phyloP scores from a whole-genome alignment of 1,284 basidiomycete genomes.

The Ceratobasidium papillatum region DNA sequence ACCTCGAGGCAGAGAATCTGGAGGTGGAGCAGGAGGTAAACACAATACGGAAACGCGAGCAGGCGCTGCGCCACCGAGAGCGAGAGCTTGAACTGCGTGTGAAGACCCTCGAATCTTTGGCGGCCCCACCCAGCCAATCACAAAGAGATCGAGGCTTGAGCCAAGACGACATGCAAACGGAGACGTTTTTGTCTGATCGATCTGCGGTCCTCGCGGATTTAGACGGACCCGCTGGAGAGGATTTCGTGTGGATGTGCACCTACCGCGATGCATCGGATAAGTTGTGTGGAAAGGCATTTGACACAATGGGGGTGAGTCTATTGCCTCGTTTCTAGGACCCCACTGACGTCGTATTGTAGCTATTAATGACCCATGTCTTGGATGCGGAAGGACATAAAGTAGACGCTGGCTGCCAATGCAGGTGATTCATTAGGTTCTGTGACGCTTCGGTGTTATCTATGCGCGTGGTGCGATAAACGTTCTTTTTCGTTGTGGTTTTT shows the following conservation, averaged over 20 bases:
- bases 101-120: not conserved
- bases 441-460: not conserved
- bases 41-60: not conserved
- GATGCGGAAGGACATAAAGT: constrained; percentile 13
- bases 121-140: not conserved
- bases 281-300: constrained; percentile 26
- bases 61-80: not conserved
- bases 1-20: constrained; percentile 11
- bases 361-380: constrained; percentile 24
- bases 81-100: not conserved
- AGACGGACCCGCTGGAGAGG: constrained; percentile 19
- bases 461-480: not conserved
- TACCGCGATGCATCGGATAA: constrained; percentile 26
- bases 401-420: constrained; percentile 18
- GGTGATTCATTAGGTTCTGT: not conserved
- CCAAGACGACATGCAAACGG: constrained; percentile 36
- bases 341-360: constrained; percentile 17
- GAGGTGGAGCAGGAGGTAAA: constrained; percentile 2
- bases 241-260: constrained; percentile 34
- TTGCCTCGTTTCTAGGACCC: not conserved
- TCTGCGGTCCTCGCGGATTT: constrained; percentile 26
- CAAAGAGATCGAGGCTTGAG: constrained; percentile 5
- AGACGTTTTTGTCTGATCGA: constrained; percentile 24
- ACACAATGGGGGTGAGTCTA: constrained; percentile 29
- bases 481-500: constrained; percentile 9